Base-by-base conservation (phyloP, 1,139 yeast genomes). In the Schwanniomyces etchellsii region DNA sequence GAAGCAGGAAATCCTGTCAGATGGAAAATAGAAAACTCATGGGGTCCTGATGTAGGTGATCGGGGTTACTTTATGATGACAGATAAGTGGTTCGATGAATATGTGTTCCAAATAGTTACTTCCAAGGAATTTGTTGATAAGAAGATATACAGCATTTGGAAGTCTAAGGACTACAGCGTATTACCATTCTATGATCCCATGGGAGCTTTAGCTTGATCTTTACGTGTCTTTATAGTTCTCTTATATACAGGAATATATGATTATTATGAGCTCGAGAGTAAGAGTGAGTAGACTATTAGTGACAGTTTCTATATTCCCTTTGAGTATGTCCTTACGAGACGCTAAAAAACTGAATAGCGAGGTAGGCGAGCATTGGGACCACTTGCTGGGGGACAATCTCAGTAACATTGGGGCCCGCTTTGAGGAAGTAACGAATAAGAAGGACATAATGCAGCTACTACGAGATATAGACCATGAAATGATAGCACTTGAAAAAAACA, bases 161-260 rank as follows among this genome's bases (percentile, higher is more conserved):
- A 72, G 55, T 55, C 61, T 28, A 68, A 71, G 41, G 65, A 72
- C 23, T 80, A 74, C 37, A 64, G 62, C 34, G 71, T 70, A 7
- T 66, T 84, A 35, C 93, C 93, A 28, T 78, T 77, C 35, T 83
- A 82, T 68, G 95, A 84, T 50, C 95, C 95, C 29, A 80, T 85
- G 83, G 94, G 94, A 30, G 81, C 93, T 2, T 64, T 84, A 38
- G 95, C 94, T 20, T 61, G 44, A 33, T 18, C n/a, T n/a, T n/a
- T n/a, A n/a, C n/a, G 12, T 18, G n/a, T 9, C 21, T 18, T 18
- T 18, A 18, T 18, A 18, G n/a, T 9, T n/a, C n/a, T n/a, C n/a
- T n/a, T n/a, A n/a, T n/a, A n/a, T n/a, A n/a, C n/a, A n/a, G n/a
- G n/a, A n/a, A n/a, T n/a, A n/a, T n/a, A n/a, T n/a, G n/a, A n/a